phyloP scores from a whole-genome alignment of 768 basidiomycete genomes.

The Sporobolomyces roseus region DNA sequence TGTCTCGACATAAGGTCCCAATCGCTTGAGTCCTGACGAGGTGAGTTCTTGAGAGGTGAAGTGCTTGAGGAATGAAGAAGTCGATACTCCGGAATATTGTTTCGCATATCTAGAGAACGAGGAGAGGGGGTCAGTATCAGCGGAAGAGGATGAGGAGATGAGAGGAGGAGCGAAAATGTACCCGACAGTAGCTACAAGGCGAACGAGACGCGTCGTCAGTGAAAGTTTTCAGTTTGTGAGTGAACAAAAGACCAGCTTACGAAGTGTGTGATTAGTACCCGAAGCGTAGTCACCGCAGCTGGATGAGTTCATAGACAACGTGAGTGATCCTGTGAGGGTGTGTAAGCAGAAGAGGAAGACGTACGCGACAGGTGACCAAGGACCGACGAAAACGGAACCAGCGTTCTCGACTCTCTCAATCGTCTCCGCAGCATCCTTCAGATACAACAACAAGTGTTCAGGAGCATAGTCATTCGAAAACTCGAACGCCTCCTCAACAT shows the following conservation, averaged over 20 bases:
- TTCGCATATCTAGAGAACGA: conserved; percentile 71
- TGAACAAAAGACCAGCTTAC: conserved; percentile 56
- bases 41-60: conserved; percentile 96
- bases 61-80: conserved; percentile 94
- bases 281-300: conserved; percentile 99
- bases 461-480: conserved; percentile 99
- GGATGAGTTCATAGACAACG: conserved; percentile 8
- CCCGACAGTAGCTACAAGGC: conserved; percentile 14
- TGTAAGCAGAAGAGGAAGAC: neutral
- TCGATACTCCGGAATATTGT: conserved; percentile 98
- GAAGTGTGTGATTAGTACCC: conserved; percentile 96
- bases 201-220: neutral
- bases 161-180: neutral
- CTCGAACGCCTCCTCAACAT: conserved; percentile 68
- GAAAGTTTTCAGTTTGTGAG: neutral
- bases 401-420: conserved; percentile 78
- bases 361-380: conserved; percentile 91
- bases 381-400: conserved; percentile 92
- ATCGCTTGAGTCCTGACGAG: conserved; percentile 62
- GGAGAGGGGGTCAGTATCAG: no score
- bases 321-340: conserved; percentile 8
- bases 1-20: conserved; percentile 79
- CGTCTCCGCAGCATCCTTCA: conserved; percentile 64
- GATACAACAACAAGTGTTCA: conserved; percentile 90
- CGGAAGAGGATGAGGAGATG: neutral